A percentile compares a stretch with the other conserved stretches of the same genome.
These are phyloP conservation scores for Colletotrichum acutatum DNA, from an alignment of 2,329 filamentous ascomycete genomes.

Conservation along the genomic window DNA sequence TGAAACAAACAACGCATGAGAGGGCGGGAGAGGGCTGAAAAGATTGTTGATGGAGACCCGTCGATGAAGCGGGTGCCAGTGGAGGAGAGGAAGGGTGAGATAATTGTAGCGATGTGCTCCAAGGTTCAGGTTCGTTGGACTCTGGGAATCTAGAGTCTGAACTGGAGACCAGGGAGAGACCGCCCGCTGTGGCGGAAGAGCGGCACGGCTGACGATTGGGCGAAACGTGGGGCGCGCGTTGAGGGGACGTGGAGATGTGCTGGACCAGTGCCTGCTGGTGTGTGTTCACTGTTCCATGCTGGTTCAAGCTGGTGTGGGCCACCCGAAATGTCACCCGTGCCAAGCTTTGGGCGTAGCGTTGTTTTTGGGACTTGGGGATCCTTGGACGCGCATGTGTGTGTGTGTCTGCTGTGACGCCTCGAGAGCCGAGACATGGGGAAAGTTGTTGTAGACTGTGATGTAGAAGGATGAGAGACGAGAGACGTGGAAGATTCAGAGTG, in stretches of 20 bases:
- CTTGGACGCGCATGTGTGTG: not conserved
- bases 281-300: not conserved
- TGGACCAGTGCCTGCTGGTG: not conserved
- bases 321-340: conserved; percentile 25
- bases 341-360: conserved; percentile 31
- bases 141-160: too few species aligned
- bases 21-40: not conserved
- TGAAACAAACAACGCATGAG: not conserved
- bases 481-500: not conserved
- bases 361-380: conserved; percentile 26
- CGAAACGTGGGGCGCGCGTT: not conserved
- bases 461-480: not conserved
- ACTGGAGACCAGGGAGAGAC: not conserved
- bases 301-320: not conserved
- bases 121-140: not conserved
- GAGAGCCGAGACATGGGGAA: conserved; percentile 5
- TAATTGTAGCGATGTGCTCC: not conserved
- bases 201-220: conserved; percentile 29
- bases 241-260: not conserved
- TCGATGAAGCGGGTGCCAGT: not conserved
- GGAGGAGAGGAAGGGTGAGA: not conserved
- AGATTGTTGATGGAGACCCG: not conserved
- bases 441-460: not conserved
- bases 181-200: conserved; percentile 17
- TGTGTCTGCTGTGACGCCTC: not conserved